Percentiles rank a stretch among this genome's conserved stretches.
phyloP scores from a whole-genome alignment of 257 asterid species.

The Ehretia macrophylla region DNA sequence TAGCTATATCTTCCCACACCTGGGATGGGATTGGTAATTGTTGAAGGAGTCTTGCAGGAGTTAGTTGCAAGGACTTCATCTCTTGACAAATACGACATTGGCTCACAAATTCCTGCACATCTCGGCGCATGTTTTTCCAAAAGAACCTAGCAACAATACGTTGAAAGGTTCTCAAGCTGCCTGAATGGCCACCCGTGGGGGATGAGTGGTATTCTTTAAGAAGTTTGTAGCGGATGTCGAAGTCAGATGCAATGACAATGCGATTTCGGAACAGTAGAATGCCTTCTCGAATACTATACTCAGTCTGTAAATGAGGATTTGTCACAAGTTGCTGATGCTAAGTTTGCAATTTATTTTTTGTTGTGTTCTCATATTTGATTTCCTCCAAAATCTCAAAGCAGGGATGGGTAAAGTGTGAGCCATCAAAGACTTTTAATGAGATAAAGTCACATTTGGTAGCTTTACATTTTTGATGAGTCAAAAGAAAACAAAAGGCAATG shows the following conservation, averaged over 20 bases:
- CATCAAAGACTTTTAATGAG: too few species aligned
- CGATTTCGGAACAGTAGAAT: not conserved
- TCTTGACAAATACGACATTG: not conserved
- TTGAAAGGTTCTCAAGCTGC: not conserved
- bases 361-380: too few species aligned
- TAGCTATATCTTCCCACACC: too few species aligned
- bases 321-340: too few species aligned
- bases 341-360: too few species aligned
- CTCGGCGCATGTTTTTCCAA: not conserved
- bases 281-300: too few species aligned
- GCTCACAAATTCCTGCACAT: not conserved
- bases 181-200: not conserved
- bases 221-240: not conserved
- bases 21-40: not conserved
- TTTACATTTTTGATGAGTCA: too few species aligned
- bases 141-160: not conserved
- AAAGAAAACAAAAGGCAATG: too few species aligned
- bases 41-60: not conserved
- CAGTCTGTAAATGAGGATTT: too few species aligned
- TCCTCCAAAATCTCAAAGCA: too few species aligned
- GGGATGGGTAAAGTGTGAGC: too few species aligned
- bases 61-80: not conserved
- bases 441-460: too few species aligned
- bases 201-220: slow-evolving; percentile 1
- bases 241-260: not conserved